A percentile compares a stretch with the other conserved stretches of the same genome.
These are phyloP conservation scores for Lipomyces yamadae DNA, from an alignment of 805 yeast species.

Conservation along the genomic window DNA sequence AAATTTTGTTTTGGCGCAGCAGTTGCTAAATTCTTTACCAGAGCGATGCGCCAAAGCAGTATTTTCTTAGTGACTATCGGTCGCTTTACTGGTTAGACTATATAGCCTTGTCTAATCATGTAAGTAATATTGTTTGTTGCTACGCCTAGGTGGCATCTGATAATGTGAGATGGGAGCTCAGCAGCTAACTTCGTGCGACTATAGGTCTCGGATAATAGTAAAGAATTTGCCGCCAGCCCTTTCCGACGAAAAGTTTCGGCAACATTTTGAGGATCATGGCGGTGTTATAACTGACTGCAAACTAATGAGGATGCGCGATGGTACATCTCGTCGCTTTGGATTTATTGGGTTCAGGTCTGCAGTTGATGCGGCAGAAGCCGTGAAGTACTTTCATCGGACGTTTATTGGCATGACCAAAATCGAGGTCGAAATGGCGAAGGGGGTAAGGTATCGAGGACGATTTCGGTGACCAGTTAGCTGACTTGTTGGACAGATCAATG, in stretches of 20 bases:
- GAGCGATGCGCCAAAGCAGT: too few relatives aligned
- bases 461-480: background rate
- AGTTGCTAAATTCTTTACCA: too few relatives aligned
- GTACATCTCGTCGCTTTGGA: slow-evolving; percentile 90
- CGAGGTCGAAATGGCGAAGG: slow-evolving; percentile 80
- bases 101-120: background rate
- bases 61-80: too few relatives aligned
- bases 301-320: slow-evolving; percentile 76
- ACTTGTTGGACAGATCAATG: slow-evolving; percentile 19
- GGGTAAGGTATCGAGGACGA: slow-evolving; percentile 43
- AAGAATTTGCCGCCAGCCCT: slow-evolving; percentile 83
- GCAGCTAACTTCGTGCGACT: background rate
- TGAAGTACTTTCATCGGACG: slow-evolving; percentile 71
- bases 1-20: too few relatives aligned
- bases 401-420: slow-evolving; percentile 83
- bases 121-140: background rate
- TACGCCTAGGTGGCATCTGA: background rate
- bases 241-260: slow-evolving; percentile 71
- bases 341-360: slow-evolving; percentile 82
- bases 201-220: slow-evolving; percentile 82
- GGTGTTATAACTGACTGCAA: slow-evolving; percentile 87
- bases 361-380: slow-evolving; percentile 79
- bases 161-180: background rate
- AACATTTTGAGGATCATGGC: slow-evolving; percentile 58
- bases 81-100: background rate